Base-by-base conservation (phyloP, 768 basidiomycete genomes). In the Trametes gibbosa region DNA sequence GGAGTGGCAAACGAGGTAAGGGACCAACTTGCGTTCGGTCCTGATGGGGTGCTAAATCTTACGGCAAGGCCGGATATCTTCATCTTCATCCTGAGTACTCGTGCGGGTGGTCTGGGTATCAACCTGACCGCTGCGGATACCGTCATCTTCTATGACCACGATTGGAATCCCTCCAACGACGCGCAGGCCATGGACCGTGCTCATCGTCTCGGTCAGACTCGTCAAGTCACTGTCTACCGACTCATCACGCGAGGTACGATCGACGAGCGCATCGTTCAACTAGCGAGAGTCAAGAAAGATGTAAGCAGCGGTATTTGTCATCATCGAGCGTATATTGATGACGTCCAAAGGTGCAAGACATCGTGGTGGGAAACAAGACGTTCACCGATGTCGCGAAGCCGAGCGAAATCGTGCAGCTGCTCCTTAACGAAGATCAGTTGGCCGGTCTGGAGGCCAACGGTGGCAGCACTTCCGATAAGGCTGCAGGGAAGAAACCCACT, bases 111-210 rank as follows among this genome's bases (percentile, higher is more conserved):
- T 27, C 77, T 99, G 56, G 96, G 96, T 41, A 95, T 98, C 74
- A 98, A 98, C 70, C 75, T 99, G 59, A 96, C 93, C 1, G 95
- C 96, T 1, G 90, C 95, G 7, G 95, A 98, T 66, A 98, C 95
- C 13, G 95, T 98, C 63, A 77, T 98, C 35, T 97, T 98, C 74
- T 95, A 94, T 71, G 92, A 95, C 68, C 90, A 92, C 68, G 92
- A 95, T 65, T 95, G 92, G 92, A 98, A 98, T 69, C 95, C 95
- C 13, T 95, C 93, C 16, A 97, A 96, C 67, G 95, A 98, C 72
- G 92, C 95, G 34, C 95, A 98, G 71, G 95, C 95, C 14, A 98
- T 98, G 95, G 95, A 97, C 68, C 90, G 95, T 64, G 95, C 95
- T 16, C 95, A 98, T 76, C 91, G 95, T 65, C 82, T 98, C 14